phyloP scores from a whole-genome alignment of 2,329 filamentous ascomycete species.

The Alternaria incomplexa region DNA sequence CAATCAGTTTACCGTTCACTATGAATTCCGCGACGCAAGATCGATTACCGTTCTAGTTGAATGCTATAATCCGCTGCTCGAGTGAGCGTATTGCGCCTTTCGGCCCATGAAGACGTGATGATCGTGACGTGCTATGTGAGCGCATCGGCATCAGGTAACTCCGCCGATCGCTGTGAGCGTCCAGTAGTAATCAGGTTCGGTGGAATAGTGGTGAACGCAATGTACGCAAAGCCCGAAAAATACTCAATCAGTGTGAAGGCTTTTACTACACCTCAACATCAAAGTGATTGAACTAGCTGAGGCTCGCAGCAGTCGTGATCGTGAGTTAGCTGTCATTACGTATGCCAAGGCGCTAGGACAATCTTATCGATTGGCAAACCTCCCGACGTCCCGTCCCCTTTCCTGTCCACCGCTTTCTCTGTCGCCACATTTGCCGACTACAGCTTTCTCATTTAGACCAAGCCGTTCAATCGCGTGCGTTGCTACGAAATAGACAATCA shows the following conservation, averaged over 20 bases:
- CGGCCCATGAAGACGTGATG: neutral
- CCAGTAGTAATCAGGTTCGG: neutral
- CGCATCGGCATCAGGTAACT: neutral
- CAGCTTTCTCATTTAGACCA: neutral
- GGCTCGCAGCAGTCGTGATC: neutral
- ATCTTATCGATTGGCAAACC: neutral
- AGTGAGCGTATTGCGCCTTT: neutral
- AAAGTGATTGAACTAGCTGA: neutral
- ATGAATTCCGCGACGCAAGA: rapidly evolving
- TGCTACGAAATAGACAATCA: neutral
- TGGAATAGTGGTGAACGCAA: neutral
- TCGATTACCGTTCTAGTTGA: neutral
- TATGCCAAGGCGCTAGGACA: neutral
- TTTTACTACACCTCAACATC: neutral
- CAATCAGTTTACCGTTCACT: neutral
- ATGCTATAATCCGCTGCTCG: neutral
- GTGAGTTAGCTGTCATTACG: no score
- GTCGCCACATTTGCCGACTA: neutral
- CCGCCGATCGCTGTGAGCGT: neutral
- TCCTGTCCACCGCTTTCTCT: neutral
- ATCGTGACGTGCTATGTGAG: neutral
- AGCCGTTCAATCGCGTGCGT: neutral
- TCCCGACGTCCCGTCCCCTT: neutral
- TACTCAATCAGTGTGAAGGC: neutral
- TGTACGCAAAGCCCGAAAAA: no score